Evolutionary conservation across 2,329 filamentous ascomycete genomes (phyloP).

Genomic region (Emergomyces pasteurianus): DNA sequence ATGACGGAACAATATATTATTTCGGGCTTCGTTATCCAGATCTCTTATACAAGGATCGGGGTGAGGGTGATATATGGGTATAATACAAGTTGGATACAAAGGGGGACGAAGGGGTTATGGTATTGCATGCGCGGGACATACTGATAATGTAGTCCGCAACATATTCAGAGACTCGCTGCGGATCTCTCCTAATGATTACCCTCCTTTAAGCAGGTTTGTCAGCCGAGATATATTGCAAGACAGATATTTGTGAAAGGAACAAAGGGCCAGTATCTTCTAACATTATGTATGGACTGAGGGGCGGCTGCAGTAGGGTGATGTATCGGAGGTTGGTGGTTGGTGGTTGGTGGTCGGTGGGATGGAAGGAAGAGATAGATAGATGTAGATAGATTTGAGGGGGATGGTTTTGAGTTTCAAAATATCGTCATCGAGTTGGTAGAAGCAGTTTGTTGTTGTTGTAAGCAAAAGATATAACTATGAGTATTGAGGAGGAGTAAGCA

Average conservation of each 20-base stretch:
- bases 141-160: slow-evolving; percentile 72
- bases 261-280: neutral
- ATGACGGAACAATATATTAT: neutral
- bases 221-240: neutral
- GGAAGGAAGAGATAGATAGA: neutral
- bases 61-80: neutral
- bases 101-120: slow-evolving; percentile 35
- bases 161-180: slow-evolving; percentile 56
- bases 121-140: slow-evolving; percentile 25
- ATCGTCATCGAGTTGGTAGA: neutral
- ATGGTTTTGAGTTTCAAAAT: neutral
- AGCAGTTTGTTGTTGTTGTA: no score
- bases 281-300: slow-evolving; percentile 1
- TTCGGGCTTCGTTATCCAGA: neutral
- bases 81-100: neutral
- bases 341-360: no score
- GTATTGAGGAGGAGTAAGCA: neutral
- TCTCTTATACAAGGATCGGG: neutral
- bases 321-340: no score
- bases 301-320: neutral
- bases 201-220: slow-evolving; percentile 44
- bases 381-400: neutral
- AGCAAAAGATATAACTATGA: neutral
- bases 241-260: neutral
- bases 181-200: slow-evolving; percentile 69